Conservation (phyloP, 2,329 filamentous ascomycete genomes). For the Stachybotrys chlorohalonatus region DNA sequence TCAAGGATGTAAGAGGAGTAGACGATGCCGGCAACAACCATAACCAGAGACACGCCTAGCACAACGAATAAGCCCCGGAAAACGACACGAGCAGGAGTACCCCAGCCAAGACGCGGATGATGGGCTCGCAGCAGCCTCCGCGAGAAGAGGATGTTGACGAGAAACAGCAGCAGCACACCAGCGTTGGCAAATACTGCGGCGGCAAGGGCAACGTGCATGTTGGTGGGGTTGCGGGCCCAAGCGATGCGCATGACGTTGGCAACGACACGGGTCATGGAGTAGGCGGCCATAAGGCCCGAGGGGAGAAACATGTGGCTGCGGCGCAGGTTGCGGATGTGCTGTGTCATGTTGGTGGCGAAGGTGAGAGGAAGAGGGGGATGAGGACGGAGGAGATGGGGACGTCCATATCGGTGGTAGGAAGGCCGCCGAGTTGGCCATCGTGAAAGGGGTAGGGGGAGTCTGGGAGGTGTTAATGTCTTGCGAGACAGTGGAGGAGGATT, state of each 20-base stretch:
- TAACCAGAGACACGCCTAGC: slow-evolving; percentile 50
- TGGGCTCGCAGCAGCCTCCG: slow-evolving; percentile 67
- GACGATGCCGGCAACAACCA: slow-evolving; percentile 56
- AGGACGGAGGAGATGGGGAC: slow-evolving; percentile 57
- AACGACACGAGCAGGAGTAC: slow-evolving; percentile 33
- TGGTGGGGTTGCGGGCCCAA: slow-evolving; percentile 35
- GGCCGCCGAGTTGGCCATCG: slow-evolving; percentile 45
- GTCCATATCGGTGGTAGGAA: slow-evolving; percentile 49
- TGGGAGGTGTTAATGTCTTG: slow-evolving; percentile 4
- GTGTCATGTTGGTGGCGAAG: slow-evolving; percentile 49
- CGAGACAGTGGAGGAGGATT: not conserved
- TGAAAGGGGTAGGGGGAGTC: slow-evolving; percentile 28
- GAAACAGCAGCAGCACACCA: slow-evolving; percentile 65
- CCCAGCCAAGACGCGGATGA: slow-evolving; percentile 66
- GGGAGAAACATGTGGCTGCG: slow-evolving; percentile 50
- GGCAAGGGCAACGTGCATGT: slow-evolving; percentile 40
- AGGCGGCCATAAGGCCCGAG: slow-evolving; percentile 47
- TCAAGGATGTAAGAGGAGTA: slow-evolving; percentile 60
- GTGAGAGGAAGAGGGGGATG: slow-evolving; percentile 45
- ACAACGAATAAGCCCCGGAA: slow-evolving; percentile 52
- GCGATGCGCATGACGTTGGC: slow-evolving; percentile 44
- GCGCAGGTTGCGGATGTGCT: slow-evolving; percentile 41
- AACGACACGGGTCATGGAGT: slow-evolving; percentile 45
- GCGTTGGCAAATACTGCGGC: slow-evolving; percentile 63
- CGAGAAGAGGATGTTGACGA: slow-evolving; percentile 69